Evolutionary conservation across 129 eudicot genomes (phyloP), one percentile per base, ranked within the genome.

Genomic region (Saposhnikovia divaricata): DNA sequence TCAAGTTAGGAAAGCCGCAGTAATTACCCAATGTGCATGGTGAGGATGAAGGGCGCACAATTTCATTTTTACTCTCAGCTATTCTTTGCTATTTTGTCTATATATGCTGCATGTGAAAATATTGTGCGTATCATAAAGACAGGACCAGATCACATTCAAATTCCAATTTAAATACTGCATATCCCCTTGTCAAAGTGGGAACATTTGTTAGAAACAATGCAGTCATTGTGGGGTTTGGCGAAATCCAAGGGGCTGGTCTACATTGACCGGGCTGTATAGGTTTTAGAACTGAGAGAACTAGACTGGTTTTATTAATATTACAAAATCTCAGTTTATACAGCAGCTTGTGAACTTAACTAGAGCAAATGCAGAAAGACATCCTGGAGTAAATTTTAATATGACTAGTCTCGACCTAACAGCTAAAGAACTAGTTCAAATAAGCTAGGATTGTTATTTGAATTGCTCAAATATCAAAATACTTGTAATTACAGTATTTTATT

Each of bases 21-120:
- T 93, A 66, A 72, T 75, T 4, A 79, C 80, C 34, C 98, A 93
- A 82, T 89, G 94, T 81, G 90, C 91, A 9, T 88, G 88, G 82
- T 86, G 94, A 84, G 84, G 47, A 75, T 84, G 79, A 77, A 61
- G 80, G 82, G 98, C 97, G 74, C 70, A 83, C 50, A 74, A 3
- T 72, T 80, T 57, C 15, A 4, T 72, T 74, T 37, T 42, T 34
- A 76, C 46, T 42, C 48, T 79, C 57, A 16, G 71, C 48, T 74
- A 53, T 80, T 70, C 79, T 77, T 50, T 75, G 28, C 43, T 75
- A 46, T 75, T 50, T 86, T 69, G 37, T 73, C 46, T 43, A 40
- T 19, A 19, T 15, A 37, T 71, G 19, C 13, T 71, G 21, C 15
- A 39, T 23, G 46, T 6, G 27, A 71, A 38, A 37, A 39, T 73